Conservation (phyloP, 2,329 filamentous ascomycete genomes). For the Colletotrichum horii region DNA sequence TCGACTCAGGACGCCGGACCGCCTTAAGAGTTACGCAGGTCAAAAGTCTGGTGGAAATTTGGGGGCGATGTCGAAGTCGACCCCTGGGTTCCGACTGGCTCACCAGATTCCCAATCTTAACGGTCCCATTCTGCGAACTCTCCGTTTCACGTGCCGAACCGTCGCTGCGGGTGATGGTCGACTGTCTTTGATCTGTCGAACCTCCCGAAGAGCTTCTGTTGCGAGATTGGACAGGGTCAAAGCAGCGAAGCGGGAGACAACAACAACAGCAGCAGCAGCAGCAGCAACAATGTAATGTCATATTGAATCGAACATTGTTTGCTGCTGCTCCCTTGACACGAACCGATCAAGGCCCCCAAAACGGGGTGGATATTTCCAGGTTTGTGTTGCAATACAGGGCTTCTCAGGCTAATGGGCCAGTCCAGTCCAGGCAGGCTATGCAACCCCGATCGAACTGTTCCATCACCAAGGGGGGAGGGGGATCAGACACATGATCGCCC, state of each 20-base stretch:
- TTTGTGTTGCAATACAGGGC: background rate
- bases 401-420: background rate
- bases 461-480: background rate
- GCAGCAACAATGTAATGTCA: background rate
- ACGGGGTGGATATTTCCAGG: background rate
- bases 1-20: background rate
- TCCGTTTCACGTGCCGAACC: conserved; percentile 14
- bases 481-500: conserved; percentile 14
- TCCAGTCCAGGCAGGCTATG: background rate
- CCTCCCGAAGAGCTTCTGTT: background rate
- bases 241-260: background rate
- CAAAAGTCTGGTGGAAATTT: background rate
- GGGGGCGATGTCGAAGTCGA: background rate
- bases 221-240: background rate
- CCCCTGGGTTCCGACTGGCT: background rate
- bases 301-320: background rate
- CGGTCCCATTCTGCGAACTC: background rate
- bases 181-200: background rate
- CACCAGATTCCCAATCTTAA: background rate
- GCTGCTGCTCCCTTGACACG: background rate
- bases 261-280: background rate
- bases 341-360: background rate
- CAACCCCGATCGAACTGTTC: conserved; percentile 4
- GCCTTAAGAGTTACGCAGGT: background rate
- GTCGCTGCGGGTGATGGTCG: background rate